Percentiles rank a stretch among this genome's conserved stretches.
Conservation (phyloP, 768 basidiomycete species). For the Podaxis sp. region DNA sequence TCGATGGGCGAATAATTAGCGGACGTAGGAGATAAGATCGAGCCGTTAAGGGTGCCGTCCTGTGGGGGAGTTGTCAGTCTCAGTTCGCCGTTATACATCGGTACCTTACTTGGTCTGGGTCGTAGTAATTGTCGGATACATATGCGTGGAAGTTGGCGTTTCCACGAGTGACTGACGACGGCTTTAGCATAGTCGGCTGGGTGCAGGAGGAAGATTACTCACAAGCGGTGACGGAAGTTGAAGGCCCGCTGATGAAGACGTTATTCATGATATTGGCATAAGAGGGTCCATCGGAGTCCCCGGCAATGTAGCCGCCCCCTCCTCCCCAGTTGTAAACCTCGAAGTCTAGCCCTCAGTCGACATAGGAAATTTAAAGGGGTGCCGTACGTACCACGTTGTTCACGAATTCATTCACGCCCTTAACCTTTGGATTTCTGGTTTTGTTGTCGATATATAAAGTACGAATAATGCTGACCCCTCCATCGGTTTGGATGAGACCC, state of each 20-base stretch:
- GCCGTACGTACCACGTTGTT: slow-evolving; percentile 31
- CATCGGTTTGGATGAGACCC: slow-evolving; percentile 34
- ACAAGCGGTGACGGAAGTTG: slow-evolving; percentile 28
- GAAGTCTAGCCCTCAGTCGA: neutral
- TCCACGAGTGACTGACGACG: slow-evolving; percentile 29
- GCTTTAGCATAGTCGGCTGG: neutral
- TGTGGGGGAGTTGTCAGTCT: slow-evolving; percentile 8
- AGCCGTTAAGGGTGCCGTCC: slow-evolving; percentile 30
- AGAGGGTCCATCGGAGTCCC: slow-evolving; percentile 32
- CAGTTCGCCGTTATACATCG: neutral
- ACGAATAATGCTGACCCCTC: slow-evolving; percentile 34
- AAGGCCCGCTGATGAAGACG: slow-evolving; percentile 34
- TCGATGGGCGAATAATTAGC: slow-evolving; percentile 32
- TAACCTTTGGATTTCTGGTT: slow-evolving; percentile 36
- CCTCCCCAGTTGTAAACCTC: slow-evolving; percentile 34
- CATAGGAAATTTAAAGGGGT: neutral
- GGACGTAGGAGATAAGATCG: slow-evolving; percentile 24
- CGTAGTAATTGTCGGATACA: slow-evolving; percentile 33
- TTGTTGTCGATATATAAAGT: slow-evolving; percentile 36
- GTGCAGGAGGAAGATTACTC: neutral
- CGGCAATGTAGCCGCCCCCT: slow-evolving; percentile 34
- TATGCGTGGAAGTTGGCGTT: slow-evolving; percentile 35
- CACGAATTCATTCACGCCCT: slow-evolving; percentile 34
- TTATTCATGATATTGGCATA: slow-evolving; percentile 34
- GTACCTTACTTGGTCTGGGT: slow-evolving; percentile 20